Conservation (phyloP, 2,329 filamentous ascomycete species). For the Colletotrichum noveboracense region DNA sequence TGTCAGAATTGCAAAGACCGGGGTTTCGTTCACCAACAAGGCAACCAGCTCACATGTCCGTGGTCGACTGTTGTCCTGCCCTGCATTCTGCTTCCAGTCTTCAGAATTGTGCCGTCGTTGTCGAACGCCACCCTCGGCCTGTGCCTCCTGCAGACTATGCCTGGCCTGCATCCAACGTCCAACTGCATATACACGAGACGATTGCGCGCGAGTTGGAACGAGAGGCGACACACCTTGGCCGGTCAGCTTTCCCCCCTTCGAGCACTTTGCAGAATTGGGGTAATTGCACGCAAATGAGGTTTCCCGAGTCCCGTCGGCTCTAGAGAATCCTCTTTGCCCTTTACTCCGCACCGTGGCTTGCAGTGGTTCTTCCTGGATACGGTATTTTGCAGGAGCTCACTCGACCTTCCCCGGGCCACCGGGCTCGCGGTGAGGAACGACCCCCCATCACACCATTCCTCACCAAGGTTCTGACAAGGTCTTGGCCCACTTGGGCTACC, state of each 20-base stretch:
- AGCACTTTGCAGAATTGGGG: neutral
- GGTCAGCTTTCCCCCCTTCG: neutral
- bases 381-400: neutral
- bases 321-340: neutral
- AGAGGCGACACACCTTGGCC: neutral
- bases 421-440: neutral
- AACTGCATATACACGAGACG: slow-evolving; percentile 1
- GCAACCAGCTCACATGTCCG: neutral
- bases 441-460: slow-evolving; percentile 1
- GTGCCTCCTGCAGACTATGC: slow-evolving; percentile 3
- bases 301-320: neutral
- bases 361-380: neutral
- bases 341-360: neutral
- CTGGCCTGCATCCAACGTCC: slow-evolving; percentile 11
- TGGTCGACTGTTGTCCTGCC: neutral
- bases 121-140: slow-evolving; percentile 10
- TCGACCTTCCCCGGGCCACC: neutral
- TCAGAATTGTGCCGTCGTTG: neutral
- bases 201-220: neutral
- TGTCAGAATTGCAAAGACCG: neutral
- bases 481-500: neutral
- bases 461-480: neutral
- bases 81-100: neutral
- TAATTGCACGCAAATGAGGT: slow-evolving; percentile 2
- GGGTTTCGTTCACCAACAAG: neutral